Percentiles rank a stretch among this genome's conserved stretches.
Conservation (phyloP, 140 eudicot genomes). For the Erigeron philadelphicus region DNA sequence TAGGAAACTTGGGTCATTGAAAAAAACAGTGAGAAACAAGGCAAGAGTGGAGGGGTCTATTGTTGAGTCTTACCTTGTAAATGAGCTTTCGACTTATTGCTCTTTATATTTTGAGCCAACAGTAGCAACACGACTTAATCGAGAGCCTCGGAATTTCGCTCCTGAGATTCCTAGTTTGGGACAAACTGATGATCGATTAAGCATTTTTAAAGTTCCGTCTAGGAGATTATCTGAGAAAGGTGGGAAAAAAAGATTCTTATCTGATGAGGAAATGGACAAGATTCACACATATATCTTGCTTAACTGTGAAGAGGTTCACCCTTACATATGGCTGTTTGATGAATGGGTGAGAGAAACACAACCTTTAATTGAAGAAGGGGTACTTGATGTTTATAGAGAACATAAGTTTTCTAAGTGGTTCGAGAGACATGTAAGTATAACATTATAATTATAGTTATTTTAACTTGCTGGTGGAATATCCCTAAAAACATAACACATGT, state of each 20-base stretch:
- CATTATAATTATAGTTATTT: too few species aligned
- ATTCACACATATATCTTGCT: neutral
- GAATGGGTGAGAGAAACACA: neutral
- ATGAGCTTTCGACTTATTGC: neutral
- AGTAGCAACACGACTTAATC: neutral
- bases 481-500: too few species aligned
- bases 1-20: too few species aligned
- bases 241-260: neutral
- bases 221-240: neutral
- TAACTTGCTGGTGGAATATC: too few species aligned
- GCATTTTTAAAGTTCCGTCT: neutral
- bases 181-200: neutral
- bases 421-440: neutral
- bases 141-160: neutral
- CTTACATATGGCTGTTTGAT: neutral
- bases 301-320: neutral
- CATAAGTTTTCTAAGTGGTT: neutral
- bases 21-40: too few species aligned
- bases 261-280: neutral
- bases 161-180: neutral
- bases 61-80: neutral
- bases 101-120: neutral
- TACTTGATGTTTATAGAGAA: neutral
- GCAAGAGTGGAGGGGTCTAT: slow-evolving; percentile 11
- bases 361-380: neutral